A percentile compares a stretch with the other conserved stretches of the same genome.
phyloP scores from a whole-genome alignment of 176 grass and related monocot species.

The Ananas comosus region DNA sequence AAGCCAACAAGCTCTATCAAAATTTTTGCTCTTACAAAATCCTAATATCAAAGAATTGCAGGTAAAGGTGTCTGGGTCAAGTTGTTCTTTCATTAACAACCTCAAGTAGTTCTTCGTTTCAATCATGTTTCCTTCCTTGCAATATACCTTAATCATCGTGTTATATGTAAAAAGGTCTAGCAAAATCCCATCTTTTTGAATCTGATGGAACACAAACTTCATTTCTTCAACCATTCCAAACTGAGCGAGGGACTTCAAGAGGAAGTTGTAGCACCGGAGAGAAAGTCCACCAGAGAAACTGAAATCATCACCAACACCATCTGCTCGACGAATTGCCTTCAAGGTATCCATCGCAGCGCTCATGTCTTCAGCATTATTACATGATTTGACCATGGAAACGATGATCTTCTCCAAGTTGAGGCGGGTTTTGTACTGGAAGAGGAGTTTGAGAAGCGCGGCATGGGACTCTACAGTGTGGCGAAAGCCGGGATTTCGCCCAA shows the following conservation, averaged over 20 bases:
- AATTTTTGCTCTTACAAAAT: slow-evolving; percentile 34
- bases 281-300: slow-evolving; percentile 25
- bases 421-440: slow-evolving; percentile 25
- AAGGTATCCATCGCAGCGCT: slow-evolving; percentile 30
- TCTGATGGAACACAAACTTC: slow-evolving; percentile 38
- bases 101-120: slow-evolving; percentile 38
- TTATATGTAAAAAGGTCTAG: slow-evolving; percentile 54
- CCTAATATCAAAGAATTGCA: slow-evolving; percentile 51
- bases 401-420: slow-evolving; percentile 48
- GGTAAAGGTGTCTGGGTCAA: slow-evolving; percentile 43
- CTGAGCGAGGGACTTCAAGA: slow-evolving; percentile 44
- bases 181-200: slow-evolving; percentile 45
- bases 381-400: slow-evolving; percentile 56
- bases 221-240: slow-evolving; percentile 49
- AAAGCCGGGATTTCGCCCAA: slow-evolving; percentile 43
- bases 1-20: slow-evolving; percentile 60
- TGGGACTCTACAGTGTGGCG: slow-evolving; percentile 56
- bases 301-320: slow-evolving; percentile 9
- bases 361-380: slow-evolving; percentile 33
- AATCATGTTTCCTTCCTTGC: slow-evolving; percentile 50
- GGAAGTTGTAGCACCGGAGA: slow-evolving; percentile 54
- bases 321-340: slow-evolving; percentile 47
- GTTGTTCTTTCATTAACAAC: slow-evolving; percentile 33
- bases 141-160: slow-evolving; percentile 60
- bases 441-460: slow-evolving; percentile 50